These are phyloP conservation scores for Corinectria fuckeliana DNA, from an alignment of 2,329 filamentous ascomycete genomes.

Conservation along the genomic window DNA sequence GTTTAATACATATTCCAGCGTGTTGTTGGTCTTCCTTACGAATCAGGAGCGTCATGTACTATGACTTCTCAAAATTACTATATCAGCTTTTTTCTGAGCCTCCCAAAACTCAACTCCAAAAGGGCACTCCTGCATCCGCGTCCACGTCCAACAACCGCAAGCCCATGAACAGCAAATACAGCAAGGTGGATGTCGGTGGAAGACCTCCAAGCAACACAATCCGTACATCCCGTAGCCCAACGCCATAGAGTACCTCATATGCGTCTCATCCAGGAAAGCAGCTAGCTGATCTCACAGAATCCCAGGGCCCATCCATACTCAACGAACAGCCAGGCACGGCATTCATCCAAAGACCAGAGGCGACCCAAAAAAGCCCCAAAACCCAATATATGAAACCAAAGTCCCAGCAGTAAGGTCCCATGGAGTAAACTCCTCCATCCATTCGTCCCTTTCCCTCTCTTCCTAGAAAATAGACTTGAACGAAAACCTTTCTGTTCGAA, in stretches of 20 bases:
- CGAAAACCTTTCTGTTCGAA: slow-evolving; percentile 22
- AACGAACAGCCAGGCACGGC: slow-evolving; percentile 9
- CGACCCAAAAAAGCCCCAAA: background rate
- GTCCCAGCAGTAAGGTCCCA: slow-evolving; percentile 5
- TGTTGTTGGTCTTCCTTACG: background rate
- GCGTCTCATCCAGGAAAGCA: slow-evolving; percentile 23
- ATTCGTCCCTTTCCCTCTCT: slow-evolving; percentile 4
- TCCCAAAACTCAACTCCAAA: slow-evolving; percentile 16
- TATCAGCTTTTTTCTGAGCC: slow-evolving; percentile 20
- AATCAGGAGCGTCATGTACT: background rate
- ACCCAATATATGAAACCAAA: background rate
- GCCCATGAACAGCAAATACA: slow-evolving; percentile 5
- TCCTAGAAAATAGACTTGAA: slow-evolving; percentile 1
- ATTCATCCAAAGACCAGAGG: slow-evolving; percentile 2
- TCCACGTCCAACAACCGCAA: slow-evolving; percentile 14
- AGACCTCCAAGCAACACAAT: slow-evolving; percentile 17
- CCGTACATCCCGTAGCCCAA: slow-evolving; percentile 31
- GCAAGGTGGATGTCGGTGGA: slow-evolving; percentile 13
- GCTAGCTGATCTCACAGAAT: background rate
- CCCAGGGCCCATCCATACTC: slow-evolving; percentile 18
- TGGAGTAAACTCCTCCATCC: slow-evolving; percentile 13
- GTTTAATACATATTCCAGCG: background rate
- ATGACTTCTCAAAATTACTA: slow-evolving; percentile 20
- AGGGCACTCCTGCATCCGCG: background rate
- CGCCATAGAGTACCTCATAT: slow-evolving; percentile 33